phyloP scores from a whole-genome alignment of 768 basidiomycete genomes.

The Tylopilus plumbeoviolaceoides region DNA sequence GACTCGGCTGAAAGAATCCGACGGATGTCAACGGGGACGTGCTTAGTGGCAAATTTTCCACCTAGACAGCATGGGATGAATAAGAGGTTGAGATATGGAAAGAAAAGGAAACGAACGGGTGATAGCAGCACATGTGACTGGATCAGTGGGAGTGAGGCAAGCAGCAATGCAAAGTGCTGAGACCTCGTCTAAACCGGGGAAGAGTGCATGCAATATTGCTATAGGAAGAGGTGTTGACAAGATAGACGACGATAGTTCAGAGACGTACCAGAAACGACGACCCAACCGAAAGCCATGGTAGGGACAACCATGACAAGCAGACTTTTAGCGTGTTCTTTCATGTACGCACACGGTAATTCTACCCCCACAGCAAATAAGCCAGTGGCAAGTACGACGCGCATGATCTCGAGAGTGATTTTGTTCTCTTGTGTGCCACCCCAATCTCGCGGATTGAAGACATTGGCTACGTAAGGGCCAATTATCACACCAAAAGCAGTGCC shows the following conservation, averaged over 20 bases:
- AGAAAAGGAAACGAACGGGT: conserved; percentile 44
- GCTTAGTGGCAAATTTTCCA: conserved; percentile 62
- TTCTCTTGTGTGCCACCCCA: conserved; percentile 59
- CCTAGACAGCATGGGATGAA: conserved; percentile 35
- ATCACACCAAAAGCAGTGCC: conserved; percentile 64
- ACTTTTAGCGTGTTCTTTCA: conserved; percentile 73
- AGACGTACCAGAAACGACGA: conserved; percentile 60
- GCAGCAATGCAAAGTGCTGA: conserved; percentile 85
- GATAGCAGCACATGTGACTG: conserved; percentile 84
- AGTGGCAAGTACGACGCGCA: conserved; percentile 83
- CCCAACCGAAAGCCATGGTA: conserved; percentile 84
- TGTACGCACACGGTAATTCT: conserved; percentile 83
- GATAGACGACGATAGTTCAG: background rate
- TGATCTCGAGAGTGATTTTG: conserved; percentile 82
- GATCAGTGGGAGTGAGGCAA: conserved; percentile 91
- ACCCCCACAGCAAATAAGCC: conserved; percentile 95
- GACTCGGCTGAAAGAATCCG: conserved; percentile 84
- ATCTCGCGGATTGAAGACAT: conserved; percentile 69
- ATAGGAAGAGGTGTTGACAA: background rate
- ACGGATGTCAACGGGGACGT: conserved; percentile 74
- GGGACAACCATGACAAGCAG: conserved; percentile 69
- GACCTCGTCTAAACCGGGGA: conserved; percentile 67
- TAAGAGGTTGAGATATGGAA: background rate
- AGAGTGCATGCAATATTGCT: conserved; percentile 67
- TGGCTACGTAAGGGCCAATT: conserved; percentile 69